Base-by-base conservation (phyloP, 2,329 filamentous ascomycete species). In the Hypomyces perniciosus region DNA sequence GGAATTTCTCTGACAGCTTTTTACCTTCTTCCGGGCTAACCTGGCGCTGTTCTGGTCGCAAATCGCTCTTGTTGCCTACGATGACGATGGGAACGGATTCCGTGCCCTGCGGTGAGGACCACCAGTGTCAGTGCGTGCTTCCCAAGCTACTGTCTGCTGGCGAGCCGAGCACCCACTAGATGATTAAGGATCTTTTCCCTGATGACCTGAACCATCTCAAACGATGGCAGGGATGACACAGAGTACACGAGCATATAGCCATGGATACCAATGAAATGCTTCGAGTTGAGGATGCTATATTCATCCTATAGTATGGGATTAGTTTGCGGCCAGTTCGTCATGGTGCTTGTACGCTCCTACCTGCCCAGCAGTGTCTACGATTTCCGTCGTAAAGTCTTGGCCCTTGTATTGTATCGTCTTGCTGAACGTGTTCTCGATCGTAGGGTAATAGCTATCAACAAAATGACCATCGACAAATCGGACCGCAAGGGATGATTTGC, bases 191-290 rank as follows among this genome's bases (percentile, higher is more conserved):
- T 96, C 79, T 97, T 99, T 68, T 97, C 92, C 28, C 91, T 80
- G 59, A 99, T 96, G 54, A 96, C 90, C 63, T 88, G 84, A 46
- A 96, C 86, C 92, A 97, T 99, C 68, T 99, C 93, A 65, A 96
- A 97, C 8, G 90, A 95, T 61, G 93, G 88, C 64, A 89, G 84
- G 44, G 89, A 96, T 26, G 88, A 88, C 45, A 99, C 91, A n/a
- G 91, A 96, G 72, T 99, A 99, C 44, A 96, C 92, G 54, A 99
- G 86, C 81, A 99, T 90, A 71, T 97, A 99, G 51, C 93, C 93
- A 74, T 99, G 93, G 59, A 97, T 97, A 56, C 93, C 93, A 68
- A 99, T 97, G 64, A 97, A 97, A 68, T 97, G 92, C 75, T 97
- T 97, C 56, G 89, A 95, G 72, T 96, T 97, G 55, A 99, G 78